Conservation (phyloP, 768 basidiomycete genomes). For the Lentinula sp. region DNA sequence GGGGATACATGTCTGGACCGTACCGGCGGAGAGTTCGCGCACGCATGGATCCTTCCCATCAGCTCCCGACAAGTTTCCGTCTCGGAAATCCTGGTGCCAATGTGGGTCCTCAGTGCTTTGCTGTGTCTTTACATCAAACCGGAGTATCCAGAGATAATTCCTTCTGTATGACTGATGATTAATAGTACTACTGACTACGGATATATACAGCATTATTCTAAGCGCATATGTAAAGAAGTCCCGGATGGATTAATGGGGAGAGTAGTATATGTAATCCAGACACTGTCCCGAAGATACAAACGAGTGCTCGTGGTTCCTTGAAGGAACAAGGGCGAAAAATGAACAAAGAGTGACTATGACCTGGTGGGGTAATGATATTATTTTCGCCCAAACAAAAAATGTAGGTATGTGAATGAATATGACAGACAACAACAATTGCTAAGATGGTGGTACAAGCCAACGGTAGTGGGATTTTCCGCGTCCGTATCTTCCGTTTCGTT, state of each 20-base stretch:
- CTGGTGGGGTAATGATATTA: not conserved
- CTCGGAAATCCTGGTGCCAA: not conserved
- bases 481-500: conserved; percentile 1
- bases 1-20: not conserved
- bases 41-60: not conserved
- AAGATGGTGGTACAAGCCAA: not conserved
- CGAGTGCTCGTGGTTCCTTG: not conserved
- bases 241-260: not conserved
- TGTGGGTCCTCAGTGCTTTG: not conserved
- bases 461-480: not conserved
- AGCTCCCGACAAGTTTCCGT: not conserved
- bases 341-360: not conserved
- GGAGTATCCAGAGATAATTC: not conserved
- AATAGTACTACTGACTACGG: not conserved
- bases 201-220: not conserved
- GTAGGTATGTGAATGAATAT: not conserved
- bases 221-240: not conserved
- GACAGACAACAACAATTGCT: conserved; percentile 1
- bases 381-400: not conserved
- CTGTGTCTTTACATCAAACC: not conserved
- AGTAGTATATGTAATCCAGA: not conserved
- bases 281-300: not conserved
- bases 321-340: not conserved
- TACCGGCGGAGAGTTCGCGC: not conserved
- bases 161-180: not conserved